These are phyloP conservation scores for Potentilla sterilis DNA, from an alignment of 306 rosid species.

Conservation along the genomic window DNA sequence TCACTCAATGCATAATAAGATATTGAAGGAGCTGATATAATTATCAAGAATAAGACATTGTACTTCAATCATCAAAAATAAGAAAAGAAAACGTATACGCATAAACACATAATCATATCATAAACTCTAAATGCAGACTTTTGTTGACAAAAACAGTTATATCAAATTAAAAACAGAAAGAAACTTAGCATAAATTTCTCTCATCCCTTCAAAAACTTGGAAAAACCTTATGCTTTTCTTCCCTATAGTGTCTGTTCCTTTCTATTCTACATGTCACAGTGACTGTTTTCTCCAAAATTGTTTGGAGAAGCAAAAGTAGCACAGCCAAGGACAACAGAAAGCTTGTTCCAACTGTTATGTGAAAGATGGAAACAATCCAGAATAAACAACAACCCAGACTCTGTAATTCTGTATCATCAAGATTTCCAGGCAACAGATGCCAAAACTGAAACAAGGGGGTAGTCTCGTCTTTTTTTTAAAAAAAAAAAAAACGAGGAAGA, in stretches of 20 bases:
- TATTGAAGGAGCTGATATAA: not conserved
- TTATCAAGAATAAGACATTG: not conserved
- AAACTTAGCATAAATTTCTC: not conserved
- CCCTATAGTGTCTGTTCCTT: not conserved
- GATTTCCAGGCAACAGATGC: not conserved
- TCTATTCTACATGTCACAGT: not conserved
- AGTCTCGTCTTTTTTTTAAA: constrained; percentile 2
- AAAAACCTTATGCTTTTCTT: not conserved
- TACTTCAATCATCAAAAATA: not conserved
- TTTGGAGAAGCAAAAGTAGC: not conserved
- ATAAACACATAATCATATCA: not conserved
- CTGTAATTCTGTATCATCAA: not conserved
- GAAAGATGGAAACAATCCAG: not conserved
- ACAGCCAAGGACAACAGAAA: not conserved
- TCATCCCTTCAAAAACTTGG: not conserved
- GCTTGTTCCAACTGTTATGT: not conserved
- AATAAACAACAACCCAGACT: not conserved
- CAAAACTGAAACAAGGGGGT: constrained; percentile 4
- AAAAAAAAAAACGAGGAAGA: not conserved
- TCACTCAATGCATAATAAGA: not conserved
- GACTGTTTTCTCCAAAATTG: not conserved
- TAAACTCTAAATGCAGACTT: not conserved
- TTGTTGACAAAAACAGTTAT: not conserved
- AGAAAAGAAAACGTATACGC: not conserved
- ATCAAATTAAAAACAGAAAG: not conserved